Evolutionary conservation across 2,329 filamentous ascomycete genomes (phyloP).

Genomic region (Emmonsiellopsis sp.): DNA sequence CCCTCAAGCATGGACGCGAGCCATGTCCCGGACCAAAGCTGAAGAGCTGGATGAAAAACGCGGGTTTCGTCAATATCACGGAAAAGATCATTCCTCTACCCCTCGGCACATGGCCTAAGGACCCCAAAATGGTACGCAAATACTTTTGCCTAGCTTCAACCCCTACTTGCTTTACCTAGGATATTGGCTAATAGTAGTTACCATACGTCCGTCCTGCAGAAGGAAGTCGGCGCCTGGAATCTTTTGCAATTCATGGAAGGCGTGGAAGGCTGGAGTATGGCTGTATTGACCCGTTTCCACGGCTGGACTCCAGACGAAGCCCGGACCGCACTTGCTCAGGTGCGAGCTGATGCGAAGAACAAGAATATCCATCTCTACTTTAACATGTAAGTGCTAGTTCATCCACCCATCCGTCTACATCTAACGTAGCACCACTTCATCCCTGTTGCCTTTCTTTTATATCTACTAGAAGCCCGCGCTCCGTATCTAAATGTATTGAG

Average conservation of each 20-base stretch:
- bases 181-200: neutral
- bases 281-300: slow-evolving; percentile 12
- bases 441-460: neutral
- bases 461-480: neutral
- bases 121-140: slow-evolving; percentile 12
- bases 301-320: slow-evolving; percentile 13
- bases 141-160: neutral
- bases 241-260: slow-evolving; percentile 13
- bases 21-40: slow-evolving; percentile 9
- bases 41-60: slow-evolving; percentile 13
- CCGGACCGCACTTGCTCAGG: slow-evolving; percentile 4
- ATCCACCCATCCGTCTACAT: neutral
- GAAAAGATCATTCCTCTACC: slow-evolving; percentile 19
- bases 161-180: neutral
- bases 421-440: too few species aligned
- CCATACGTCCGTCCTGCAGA: neutral
- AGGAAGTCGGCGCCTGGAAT: slow-evolving; percentile 16
- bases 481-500: neutral
- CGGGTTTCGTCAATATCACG: slow-evolving; percentile 18
- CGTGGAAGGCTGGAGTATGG: slow-evolving; percentile 14
- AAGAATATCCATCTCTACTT: slow-evolving; percentile 6
- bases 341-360: slow-evolving; percentile 6
- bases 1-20: slow-evolving; percentile 7
- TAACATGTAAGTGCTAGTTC: slow-evolving; percentile 1
- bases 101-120: slow-evolving; percentile 20